A percentile compares a stretch with the other conserved stretches of the same genome.
Conservation (phyloP, 148 eudicot genomes). For the Selenicereus undatus region DNA sequence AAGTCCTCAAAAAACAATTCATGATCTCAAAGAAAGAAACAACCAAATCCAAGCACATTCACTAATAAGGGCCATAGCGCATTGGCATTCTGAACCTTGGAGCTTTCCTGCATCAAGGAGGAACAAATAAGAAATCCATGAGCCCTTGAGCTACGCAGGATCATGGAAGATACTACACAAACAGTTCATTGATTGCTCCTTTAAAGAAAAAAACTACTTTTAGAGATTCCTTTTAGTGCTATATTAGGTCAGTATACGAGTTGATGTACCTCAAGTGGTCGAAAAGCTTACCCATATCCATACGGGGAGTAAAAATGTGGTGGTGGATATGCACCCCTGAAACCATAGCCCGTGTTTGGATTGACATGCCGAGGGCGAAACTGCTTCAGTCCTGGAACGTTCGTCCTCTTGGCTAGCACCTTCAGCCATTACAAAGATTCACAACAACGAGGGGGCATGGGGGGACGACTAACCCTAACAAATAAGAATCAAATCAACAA, state of each 20-base stretch:
- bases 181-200: no score
- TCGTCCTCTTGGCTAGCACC: conserved; percentile 47
- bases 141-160: background rate
- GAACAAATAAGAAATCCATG: background rate
- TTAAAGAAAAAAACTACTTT: no score
- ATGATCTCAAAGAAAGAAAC: background rate
- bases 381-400: conserved; percentile 95
- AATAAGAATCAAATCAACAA: background rate
- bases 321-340: conserved; percentile 64
- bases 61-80: conserved; percentile 65
- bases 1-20: conserved; percentile 13
- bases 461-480: background rate
- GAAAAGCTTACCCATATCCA: conserved; percentile 71
- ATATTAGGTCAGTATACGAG: background rate
- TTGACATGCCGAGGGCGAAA: conserved; percentile 60
- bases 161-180: background rate
- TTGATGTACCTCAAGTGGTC: background rate
- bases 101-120: conserved; percentile 48
- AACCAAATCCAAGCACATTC: conserved; percentile 19
- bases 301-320: conserved; percentile 72
- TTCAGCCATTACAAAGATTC: conserved; percentile 19
- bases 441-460: background rate
- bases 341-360: conserved; percentile 59
- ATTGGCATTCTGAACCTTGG: conserved; percentile 70
- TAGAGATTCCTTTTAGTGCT: background rate